phyloP scores from a whole-genome alignment of 345 rosid genomes.

The Lenwebbia sp. region DNA sequence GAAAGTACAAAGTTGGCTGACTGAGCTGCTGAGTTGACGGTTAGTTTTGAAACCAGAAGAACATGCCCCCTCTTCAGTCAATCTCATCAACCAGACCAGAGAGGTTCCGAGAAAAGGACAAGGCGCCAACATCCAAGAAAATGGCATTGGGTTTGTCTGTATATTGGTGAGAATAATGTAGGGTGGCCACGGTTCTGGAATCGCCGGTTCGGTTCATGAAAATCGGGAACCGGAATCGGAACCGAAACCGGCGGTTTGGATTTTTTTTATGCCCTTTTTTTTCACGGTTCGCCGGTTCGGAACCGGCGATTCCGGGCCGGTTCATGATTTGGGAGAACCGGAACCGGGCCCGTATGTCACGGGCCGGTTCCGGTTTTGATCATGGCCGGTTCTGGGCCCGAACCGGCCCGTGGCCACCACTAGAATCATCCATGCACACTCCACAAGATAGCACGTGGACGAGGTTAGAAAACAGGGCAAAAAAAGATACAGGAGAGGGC shows the following conservation, averaged over 20 bases:
- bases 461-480: not conserved
- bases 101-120: not conserved
- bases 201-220: no score
- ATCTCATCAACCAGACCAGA: not conserved
- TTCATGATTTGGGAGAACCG: no score
- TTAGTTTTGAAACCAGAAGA: not conserved
- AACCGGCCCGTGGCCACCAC: no score
- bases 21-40: not conserved
- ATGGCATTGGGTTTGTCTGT: not conserved
- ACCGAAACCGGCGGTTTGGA: no score
- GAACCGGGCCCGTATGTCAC: no score
- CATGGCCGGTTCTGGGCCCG: no score
- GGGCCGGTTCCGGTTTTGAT: no score
- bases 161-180: not conserved
- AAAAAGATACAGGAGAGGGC: not conserved
- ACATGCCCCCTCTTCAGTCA: not conserved
- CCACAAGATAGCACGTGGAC: not conserved
- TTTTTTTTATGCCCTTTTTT: no score
- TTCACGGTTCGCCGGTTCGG: no score
- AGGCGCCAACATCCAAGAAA: not conserved
- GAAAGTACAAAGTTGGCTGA: not conserved
- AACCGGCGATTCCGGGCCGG: no score
- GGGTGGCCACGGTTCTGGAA: no score
- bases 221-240: no score
- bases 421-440: not conserved